Base-by-base conservation (phyloP, 371 early-diverging fungal species). In the Saksenaea oblongispora region DNA sequence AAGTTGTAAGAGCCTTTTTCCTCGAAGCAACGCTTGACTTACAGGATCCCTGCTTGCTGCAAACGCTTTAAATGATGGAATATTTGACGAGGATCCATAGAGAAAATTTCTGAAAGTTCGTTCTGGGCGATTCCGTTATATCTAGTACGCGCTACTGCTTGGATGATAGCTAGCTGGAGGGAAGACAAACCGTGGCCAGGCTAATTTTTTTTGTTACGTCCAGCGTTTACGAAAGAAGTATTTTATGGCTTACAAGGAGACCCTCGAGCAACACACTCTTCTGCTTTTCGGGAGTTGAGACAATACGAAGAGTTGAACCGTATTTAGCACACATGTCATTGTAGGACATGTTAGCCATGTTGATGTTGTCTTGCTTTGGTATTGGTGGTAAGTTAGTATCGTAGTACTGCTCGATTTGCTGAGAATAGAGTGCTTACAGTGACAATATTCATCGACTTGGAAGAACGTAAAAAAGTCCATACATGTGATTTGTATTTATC, bases 21-120 rank as follows among this genome's bases (percentile, higher is more conserved):
- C 42, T 10, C 22, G 22, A 22, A 10, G 22, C 22, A 47, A 2
- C 10, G 10, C 22, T 22, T 10, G 11, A 34, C 61, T 34, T 61
- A 51, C 61, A 61, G 47, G 10, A 61, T 15, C 28, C 34, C 22
- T 9, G 28, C 15, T 4, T 28, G 31, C 11, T 53, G 54, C 14
- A 61, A 37, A 1, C 54, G 51, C 34, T 61, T 61, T 9, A 54
- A 3, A 26, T 61, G 27, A 37, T 61, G 61, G 37, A 36, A 61
- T 9, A 61, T 24, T 17, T 17, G 8, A 15, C 37, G 53, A 14
- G 61, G 54, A 22, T 54, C 26, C 35, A 47, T 28, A 35, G 26
- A 17, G 34, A 61, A 61, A 10, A 22, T 53, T 13, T 61, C 37
- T 9, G 61, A 18, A 5, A 61, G 28, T 24, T 35, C 11, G 15